These are phyloP conservation scores for Kokia cookei DNA, from an alignment of 441 rosid species.

Conservation along the genomic window DNA sequence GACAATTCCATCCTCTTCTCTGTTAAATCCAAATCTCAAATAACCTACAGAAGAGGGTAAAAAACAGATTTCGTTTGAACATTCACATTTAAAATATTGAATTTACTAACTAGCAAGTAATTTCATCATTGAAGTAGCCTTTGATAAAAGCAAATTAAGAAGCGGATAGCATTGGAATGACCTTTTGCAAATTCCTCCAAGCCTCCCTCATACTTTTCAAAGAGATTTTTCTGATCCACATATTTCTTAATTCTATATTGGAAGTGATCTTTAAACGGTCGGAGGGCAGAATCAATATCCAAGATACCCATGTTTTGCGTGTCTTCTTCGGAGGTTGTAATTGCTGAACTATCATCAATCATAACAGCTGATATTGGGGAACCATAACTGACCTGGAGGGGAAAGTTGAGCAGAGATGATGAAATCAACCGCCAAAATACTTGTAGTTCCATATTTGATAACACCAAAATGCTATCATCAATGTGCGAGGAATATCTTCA, in stretches of 20 bases:
- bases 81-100: background rate
- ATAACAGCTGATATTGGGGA: conserved; percentile 37
- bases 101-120: background rate
- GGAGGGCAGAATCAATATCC: conserved; percentile 43
- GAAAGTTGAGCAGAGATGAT: background rate
- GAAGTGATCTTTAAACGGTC: conserved; percentile 63
- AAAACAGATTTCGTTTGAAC: background rate
- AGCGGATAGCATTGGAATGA: conserved; percentile 14
- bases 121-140: background rate
- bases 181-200: conserved; percentile 73
- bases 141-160: background rate
- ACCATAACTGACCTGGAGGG: conserved; percentile 23
- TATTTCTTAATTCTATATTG: conserved; percentile 48
- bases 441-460: background rate
- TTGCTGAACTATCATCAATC: conserved; percentile 38
- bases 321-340: conserved; percentile 30
- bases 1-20: conserved; percentile 57
- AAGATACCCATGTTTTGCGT: conserved; percentile 43
- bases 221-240: conserved; percentile 43
- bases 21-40: conserved; percentile 64
- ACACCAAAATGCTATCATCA: background rate
- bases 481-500: background rate
- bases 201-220: conserved; percentile 62
- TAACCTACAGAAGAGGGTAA: conserved; percentile 44
- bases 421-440: background rate